Evolutionary conservation across 257 asterid species (phyloP).

Genomic region (Solanum medicagineum): DNA sequence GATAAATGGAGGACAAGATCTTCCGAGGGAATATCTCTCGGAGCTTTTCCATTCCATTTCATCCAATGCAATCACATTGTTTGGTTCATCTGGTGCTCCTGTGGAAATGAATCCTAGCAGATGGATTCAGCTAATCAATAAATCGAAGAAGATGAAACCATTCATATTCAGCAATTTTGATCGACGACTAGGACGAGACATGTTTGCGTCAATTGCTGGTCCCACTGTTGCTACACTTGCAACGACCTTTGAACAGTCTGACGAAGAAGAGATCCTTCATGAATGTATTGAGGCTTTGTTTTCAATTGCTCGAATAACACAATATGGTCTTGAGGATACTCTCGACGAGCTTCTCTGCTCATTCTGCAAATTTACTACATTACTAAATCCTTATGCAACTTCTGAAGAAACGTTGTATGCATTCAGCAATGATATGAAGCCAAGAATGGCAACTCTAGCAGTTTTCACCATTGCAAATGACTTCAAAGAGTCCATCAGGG

Average conservation of each 20-base stretch:
- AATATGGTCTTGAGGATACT: conserved; percentile 75
- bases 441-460: conserved; percentile 79
- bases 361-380: conserved; percentile 76
- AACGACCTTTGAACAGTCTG: conserved; percentile 73
- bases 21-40: conserved; percentile 78
- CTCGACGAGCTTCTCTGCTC: conserved; percentile 72
- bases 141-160: conserved; percentile 48
- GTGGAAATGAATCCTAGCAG: conserved; percentile 66
- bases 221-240: conserved; percentile 82
- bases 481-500: conserved; percentile 64
- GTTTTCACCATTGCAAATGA: conserved; percentile 71
- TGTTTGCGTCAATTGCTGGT: conserved; percentile 82
- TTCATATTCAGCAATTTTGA: conserved; percentile 50
- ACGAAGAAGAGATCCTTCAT: conserved; percentile 72
- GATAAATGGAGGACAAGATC: conserved; percentile 77
- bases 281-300: conserved; percentile 75
- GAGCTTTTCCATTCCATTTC: conserved; percentile 79
- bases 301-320: conserved; percentile 74
- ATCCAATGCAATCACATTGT: conserved; percentile 35
- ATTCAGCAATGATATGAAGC: conserved; percentile 80
- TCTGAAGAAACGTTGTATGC: conserved; percentile 75
- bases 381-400: conserved; percentile 67
- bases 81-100: conserved; percentile 16
- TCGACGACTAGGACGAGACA: conserved; percentile 70
- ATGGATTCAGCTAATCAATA: conserved; percentile 80